A percentile compares a stretch with the other conserved stretches of the same genome.
These are phyloP conservation scores for Fusarium begoniae DNA, from an alignment of 2,329 filamentous ascomycete species.

Conservation along the genomic window DNA sequence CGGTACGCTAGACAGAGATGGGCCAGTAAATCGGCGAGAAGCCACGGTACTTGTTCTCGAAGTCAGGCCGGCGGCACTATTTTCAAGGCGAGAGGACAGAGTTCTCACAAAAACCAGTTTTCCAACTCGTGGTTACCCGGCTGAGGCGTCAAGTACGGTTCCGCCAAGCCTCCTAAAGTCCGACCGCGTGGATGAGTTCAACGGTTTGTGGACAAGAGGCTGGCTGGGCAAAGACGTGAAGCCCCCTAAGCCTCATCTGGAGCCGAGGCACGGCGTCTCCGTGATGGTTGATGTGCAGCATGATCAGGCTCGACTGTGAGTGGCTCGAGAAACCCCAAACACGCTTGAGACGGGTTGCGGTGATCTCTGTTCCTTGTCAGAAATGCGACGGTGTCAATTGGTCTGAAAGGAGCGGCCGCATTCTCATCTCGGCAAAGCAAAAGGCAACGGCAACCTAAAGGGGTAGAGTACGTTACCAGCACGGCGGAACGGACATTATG, in stretches of 20 bases:
- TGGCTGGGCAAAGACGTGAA: not conserved
- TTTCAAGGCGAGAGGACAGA: not conserved
- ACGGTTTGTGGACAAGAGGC: constrained; percentile 17
- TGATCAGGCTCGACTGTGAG: constrained; percentile 11
- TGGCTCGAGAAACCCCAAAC: constrained; percentile 36
- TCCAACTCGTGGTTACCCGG: constrained; percentile 17
- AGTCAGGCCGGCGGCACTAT: constrained; percentile 3
- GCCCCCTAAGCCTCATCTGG: constrained; percentile 23
- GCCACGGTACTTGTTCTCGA: constrained; percentile 3
- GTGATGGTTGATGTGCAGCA: constrained; percentile 13
- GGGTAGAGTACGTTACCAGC: constrained; percentile 32
- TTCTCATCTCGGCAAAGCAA: constrained; percentile 28
- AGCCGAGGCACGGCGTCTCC: constrained; percentile 40
- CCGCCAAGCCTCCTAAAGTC: constrained; percentile 25
- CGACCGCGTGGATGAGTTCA: constrained; percentile 24
- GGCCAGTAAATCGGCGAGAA: constrained; percentile 5
- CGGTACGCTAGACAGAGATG: constrained; percentile 7
- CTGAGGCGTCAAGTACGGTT: constrained; percentile 15
- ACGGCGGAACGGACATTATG: constrained; percentile 33
- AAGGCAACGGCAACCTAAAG: not conserved
- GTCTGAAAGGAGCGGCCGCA: constrained; percentile 21
- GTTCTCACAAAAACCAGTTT: constrained; percentile 22
- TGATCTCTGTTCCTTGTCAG: constrained; percentile 25
- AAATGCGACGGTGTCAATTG: constrained; percentile 25
- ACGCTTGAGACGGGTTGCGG: constrained; percentile 37